Percentiles rank a stretch among this genome's conserved stretches.
These are phyloP conservation scores for Imleria badia DNA, from an alignment of 768 basidiomycete species.

Conservation along the genomic window DNA sequence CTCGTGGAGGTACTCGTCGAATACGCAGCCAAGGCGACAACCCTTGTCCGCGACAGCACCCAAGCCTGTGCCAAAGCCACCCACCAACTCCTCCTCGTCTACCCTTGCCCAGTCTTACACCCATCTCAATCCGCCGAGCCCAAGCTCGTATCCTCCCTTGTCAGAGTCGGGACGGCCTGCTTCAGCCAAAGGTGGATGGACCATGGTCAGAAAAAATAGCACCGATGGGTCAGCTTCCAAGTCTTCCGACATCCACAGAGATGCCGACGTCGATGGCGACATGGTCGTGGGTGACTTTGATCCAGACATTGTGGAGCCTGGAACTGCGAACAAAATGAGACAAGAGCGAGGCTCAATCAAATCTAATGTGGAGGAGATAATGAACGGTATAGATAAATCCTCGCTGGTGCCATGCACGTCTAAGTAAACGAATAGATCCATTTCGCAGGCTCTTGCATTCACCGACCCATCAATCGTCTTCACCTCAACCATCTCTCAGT, in stretches of 20 bases:
- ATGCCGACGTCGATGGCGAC: slow-evolving; percentile 71
- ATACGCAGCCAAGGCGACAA: slow-evolving; percentile 22
- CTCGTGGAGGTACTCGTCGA: slow-evolving; percentile 40
- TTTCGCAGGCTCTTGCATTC: slow-evolving; percentile 52
- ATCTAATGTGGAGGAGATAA: slow-evolving; percentile 69
- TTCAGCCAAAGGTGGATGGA: slow-evolving; percentile 67
- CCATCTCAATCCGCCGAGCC: slow-evolving; percentile 70
- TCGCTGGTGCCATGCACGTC: slow-evolving; percentile 21
- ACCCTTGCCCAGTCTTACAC: slow-evolving; percentile 81
- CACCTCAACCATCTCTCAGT: slow-evolving; percentile 1
- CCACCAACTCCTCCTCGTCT: slow-evolving; percentile 56
- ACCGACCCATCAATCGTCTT: background rate
- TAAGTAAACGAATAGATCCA: slow-evolving; percentile 50
- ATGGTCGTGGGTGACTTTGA: slow-evolving; percentile 80
- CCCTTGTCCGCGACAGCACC: slow-evolving; percentile 44
- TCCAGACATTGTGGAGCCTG: slow-evolving; percentile 43
- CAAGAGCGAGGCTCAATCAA: slow-evolving; percentile 52
- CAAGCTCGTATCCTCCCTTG: slow-evolving; percentile 71
- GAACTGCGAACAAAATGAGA: slow-evolving; percentile 41
- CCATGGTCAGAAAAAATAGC: slow-evolving; percentile 56
- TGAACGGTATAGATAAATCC: slow-evolving; percentile 56
- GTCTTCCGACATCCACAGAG: slow-evolving; percentile 34
- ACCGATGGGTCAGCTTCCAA: slow-evolving; percentile 24
- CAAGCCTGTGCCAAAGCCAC: slow-evolving; percentile 51
- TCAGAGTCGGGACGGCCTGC: slow-evolving; percentile 40